Percentiles rank a stretch among this genome's conserved stretches.
Conservation (phyloP, 139 green algal genomes). For the Pseudopediastrum boryanum region DNA sequence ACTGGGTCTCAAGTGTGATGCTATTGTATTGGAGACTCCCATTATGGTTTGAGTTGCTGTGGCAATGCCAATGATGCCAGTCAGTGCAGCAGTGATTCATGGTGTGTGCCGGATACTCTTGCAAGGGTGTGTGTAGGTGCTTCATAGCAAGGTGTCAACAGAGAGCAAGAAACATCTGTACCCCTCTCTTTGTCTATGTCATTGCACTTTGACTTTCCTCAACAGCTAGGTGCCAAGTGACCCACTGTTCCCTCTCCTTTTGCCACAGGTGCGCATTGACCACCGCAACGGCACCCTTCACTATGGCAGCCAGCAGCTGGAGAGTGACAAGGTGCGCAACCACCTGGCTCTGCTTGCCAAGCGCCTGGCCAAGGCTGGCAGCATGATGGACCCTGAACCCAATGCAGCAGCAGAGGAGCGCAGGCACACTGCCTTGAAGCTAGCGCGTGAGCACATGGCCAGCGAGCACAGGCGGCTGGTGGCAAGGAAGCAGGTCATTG, state of each 20-base stretch:
- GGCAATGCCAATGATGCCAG: too few relatives aligned
- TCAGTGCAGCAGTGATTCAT: too few relatives aligned
- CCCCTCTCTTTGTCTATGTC: too few relatives aligned
- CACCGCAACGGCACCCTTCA: slow-evolving; percentile 89
- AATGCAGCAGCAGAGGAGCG: slow-evolving; percentile 36
- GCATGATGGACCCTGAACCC: slow-evolving; percentile 55
- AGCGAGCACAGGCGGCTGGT: slow-evolving; percentile 84
- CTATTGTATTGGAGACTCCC: too few relatives aligned
- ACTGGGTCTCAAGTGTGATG: too few relatives aligned
- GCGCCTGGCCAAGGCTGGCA: slow-evolving; percentile 72
- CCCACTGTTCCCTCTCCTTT: background rate
- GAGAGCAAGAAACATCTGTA: too few relatives aligned
- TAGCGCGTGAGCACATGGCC: slow-evolving; percentile 55
- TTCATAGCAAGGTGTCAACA: too few relatives aligned
- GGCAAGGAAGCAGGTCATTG: slow-evolving; percentile 90
- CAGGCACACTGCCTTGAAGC: slow-evolving; percentile 42
- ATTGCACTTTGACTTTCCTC: background rate
- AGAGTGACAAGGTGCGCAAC: slow-evolving; percentile 54
- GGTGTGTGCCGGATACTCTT: too few relatives aligned
- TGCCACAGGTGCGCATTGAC: slow-evolving; percentile 83
- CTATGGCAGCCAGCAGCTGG: slow-evolving; percentile 83
- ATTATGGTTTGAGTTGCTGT: too few relatives aligned
- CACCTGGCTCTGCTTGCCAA: slow-evolving; percentile 64
- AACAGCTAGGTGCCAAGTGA: background rate
- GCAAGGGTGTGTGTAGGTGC: too few relatives aligned